Conservation (phyloP, 768 basidiomycete genomes). For the Lactarius pseudohatsudake region DNA sequence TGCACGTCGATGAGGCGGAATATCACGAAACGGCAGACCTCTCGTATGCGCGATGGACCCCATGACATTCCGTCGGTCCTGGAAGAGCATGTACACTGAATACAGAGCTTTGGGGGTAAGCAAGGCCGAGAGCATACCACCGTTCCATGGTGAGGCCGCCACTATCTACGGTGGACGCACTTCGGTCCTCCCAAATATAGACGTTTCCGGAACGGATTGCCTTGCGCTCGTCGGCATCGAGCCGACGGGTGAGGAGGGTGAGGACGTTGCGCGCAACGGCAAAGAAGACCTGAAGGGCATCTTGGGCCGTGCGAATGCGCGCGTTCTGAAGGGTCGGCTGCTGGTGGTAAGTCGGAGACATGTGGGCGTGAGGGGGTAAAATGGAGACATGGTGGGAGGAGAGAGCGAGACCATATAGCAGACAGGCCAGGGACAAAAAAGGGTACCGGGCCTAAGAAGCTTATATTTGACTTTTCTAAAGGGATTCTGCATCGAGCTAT, state of each 20-base stretch:
- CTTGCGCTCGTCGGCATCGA: constrained; percentile 68
- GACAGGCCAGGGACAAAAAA: constrained; percentile 31
- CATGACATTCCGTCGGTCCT: constrained; percentile 76
- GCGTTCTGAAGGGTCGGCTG: constrained; percentile 69
- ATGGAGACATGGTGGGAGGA: constrained; percentile 30
- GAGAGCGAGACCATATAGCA: constrained; percentile 24
- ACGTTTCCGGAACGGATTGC: constrained; percentile 52
- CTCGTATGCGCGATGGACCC: constrained; percentile 81
- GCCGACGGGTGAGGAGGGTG: constrained; percentile 71
- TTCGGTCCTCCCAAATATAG: constrained; percentile 73
- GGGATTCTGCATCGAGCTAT: constrained; percentile 28
- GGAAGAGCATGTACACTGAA: background rate
- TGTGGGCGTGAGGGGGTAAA: constrained; percentile 27
- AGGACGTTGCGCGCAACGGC: constrained; percentile 63
- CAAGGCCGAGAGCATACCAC: constrained; percentile 39
- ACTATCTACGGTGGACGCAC: constrained; percentile 68
- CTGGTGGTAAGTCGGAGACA: constrained; percentile 48
- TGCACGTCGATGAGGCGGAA: background rate
- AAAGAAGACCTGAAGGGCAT: constrained; percentile 80
- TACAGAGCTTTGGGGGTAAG: background rate
- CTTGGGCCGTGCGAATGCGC: constrained; percentile 73
- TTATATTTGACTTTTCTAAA: constrained; percentile 32
- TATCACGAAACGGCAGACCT: constrained; percentile 47
- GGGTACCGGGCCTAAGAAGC: constrained; percentile 31
- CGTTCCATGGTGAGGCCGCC: constrained; percentile 81